Evolutionary conservation across 1,284 basidiomycete genomes (phyloP), one percentile per base, ranked within the genome.

Genomic region (Malassezia slooffiae): DNA sequence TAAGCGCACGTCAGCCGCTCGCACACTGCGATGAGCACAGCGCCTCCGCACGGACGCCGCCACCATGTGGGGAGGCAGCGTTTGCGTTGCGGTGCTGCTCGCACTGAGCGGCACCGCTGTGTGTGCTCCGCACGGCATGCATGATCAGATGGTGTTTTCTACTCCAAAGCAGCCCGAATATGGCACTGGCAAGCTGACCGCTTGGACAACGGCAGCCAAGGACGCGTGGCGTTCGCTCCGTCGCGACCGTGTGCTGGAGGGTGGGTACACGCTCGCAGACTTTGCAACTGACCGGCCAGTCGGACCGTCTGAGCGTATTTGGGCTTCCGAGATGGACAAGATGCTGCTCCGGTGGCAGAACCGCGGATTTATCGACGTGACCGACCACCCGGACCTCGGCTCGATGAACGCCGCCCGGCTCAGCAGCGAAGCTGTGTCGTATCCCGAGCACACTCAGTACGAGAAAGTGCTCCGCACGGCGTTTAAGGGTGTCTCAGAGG

Each of bases 341-440:
- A 49, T 53, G 23, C 44, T 53, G 32, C 47, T 67, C 3, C 55
- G 51, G 38, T 53, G 39, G 34, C 40, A 50, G 2, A 51, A 53
- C 1, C 21, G 50, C 3, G 45, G 53, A n/a, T 67, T 60, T 41
- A 55, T 67, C 37, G 65, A 67, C 38, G 33, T 67, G 13, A 66
- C 62, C 21, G 57, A 57, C n/a, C 43, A 47, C 3, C 47, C 35
- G 0, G 23, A 41, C 0, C 47, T 55, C 1, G 60, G 52, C 1
- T 17, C 19, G 22, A 9, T 33, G 3, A 28, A 29, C 17, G 20
- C 34, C 5, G 8, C 3, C 6, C 3, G 16, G 5, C 17, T 10
- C 3, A 13, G 17, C 8, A 17, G 32, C 43, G 5, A 38, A 37
- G 11, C 35, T n/a, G n/a, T 10, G 19, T 34, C 21, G 4, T 67